A percentile compares a stretch with the other conserved stretches of the same genome.
Evolutionary conservation across 768 basidiomycete species (phyloP).

Genomic region (Crucibulum laeve): DNA sequence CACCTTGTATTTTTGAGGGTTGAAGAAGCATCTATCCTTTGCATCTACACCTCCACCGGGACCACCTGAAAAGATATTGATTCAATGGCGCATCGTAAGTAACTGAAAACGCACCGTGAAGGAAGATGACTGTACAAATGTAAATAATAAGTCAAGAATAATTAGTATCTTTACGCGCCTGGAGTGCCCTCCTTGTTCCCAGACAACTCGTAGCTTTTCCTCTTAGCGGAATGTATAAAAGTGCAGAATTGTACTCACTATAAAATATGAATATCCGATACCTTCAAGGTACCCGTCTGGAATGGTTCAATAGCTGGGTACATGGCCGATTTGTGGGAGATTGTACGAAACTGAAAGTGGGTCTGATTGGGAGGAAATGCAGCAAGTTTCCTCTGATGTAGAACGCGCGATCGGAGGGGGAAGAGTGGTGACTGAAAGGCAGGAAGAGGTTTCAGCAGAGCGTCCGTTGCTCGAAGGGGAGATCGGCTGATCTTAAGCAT

Average conservation of each 20-base stretch:
- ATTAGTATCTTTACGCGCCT: slow-evolving; percentile 26
- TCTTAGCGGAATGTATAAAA: neutral
- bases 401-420: neutral
- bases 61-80: slow-evolving; percentile 42
- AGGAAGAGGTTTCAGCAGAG: too few relatives aligned
- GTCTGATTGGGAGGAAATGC: neutral
- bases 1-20: slow-evolving; percentile 82
- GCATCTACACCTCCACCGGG: slow-evolving; percentile 75
- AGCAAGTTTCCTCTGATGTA: neutral
- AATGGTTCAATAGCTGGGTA: slow-evolving; percentile 69
- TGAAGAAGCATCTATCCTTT: slow-evolving; percentile 75
- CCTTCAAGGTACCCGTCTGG: slow-evolving; percentile 60
- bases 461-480: too few relatives aligned
- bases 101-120: slow-evolving; percentile 50
- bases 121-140: slow-evolving; percentile 56
- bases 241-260: slow-evolving; percentile 40
- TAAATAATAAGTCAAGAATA: neutral
- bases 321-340: slow-evolving; percentile 29
- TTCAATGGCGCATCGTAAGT: slow-evolving; percentile 2
- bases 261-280: slow-evolving; percentile 70
- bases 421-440: too few relatives aligned
- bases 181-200: slow-evolving; percentile 76
- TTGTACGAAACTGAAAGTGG: neutral
- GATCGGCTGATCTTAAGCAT: too few relatives aligned
- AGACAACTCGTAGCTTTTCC: slow-evolving; percentile 69